phyloP scores from a whole-genome alignment of 1,139 yeast genomes.

The Lodderomyces beijingensis region DNA sequence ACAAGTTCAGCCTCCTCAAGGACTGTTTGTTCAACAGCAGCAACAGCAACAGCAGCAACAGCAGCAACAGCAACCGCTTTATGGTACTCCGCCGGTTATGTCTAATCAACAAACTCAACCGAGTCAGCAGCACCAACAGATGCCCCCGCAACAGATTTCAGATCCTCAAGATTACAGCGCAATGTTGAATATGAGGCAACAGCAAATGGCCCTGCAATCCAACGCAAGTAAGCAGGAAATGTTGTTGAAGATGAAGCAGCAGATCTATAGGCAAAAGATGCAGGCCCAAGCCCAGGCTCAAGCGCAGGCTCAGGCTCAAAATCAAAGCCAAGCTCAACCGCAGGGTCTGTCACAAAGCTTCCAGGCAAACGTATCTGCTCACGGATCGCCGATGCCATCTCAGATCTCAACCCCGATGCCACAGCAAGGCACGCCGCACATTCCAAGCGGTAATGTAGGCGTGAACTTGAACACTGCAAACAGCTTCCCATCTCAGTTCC shows the following conservation, averaged over 20 bases:
- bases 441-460: neutral
- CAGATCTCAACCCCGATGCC: constrained; percentile 6
- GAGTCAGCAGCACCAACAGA: constrained; percentile 3
- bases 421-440: neutral
- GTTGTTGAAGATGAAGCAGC: constrained; percentile 17
- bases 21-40: constrained; percentile 11
- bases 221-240: constrained; percentile 23
- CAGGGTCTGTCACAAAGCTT: constrained; percentile 3
- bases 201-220: constrained; percentile 15
- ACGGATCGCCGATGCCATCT: constrained; percentile 10
- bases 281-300: constrained; percentile 10
- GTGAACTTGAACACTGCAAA: constrained; percentile 1
- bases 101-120: constrained; percentile 1
- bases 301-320: constrained; percentile 6
- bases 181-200: constrained; percentile 9
- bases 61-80: constrained; percentile 11
- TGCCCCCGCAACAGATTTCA: constrained; percentile 15
- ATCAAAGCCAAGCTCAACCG: constrained; percentile 6
- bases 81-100: constrained; percentile 6
- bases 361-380: constrained; percentile 7
- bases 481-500: constrained; percentile 4
- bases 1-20: constrained; percentile 9
- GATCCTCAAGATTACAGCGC: constrained; percentile 14
- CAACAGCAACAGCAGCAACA: constrained; percentile 16
- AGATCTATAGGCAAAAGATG: constrained; percentile 18